phyloP scores from a whole-genome alignment of 2,329 filamentous ascomycete species.

The Aspergillus tubingensis region DNA sequence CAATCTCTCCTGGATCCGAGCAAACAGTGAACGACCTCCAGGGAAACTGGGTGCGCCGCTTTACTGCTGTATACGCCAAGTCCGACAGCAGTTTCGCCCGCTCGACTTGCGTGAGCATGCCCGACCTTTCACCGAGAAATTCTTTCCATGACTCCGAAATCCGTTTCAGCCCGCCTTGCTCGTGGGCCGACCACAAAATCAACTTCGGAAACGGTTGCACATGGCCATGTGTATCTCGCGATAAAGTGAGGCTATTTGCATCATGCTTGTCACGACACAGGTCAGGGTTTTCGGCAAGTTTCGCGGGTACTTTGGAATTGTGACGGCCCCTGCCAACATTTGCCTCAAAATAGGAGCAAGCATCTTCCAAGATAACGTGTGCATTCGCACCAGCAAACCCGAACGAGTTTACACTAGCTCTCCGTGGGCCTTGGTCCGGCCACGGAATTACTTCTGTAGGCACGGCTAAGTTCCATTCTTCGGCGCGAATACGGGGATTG shows the following conservation, averaged over 20 bases:
- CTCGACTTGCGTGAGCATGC: not conserved
- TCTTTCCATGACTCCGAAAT: not conserved
- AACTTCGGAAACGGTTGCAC: slow-evolving; percentile 1
- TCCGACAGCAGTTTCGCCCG: not conserved
- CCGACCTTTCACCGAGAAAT: not conserved
- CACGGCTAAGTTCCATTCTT: slow-evolving; percentile 2
- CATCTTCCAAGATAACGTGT: slow-evolving; percentile 37
- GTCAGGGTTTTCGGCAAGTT: too few species aligned
- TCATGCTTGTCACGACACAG: too few species aligned
- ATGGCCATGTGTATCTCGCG: not conserved
- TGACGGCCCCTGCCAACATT: not conserved
- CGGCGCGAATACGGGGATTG: slow-evolving; percentile 15
- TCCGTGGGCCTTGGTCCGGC: slow-evolving; percentile 28
- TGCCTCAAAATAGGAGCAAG: slow-evolving; percentile 11
- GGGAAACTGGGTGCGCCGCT: not conserved
- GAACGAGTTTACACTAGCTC: slow-evolving; percentile 39
- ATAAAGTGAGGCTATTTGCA: too few species aligned
- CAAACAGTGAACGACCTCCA: not conserved
- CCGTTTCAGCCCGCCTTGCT: not conserved
- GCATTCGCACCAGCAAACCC: slow-evolving; percentile 41
- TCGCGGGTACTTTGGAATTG: not conserved
- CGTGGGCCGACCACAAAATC: slow-evolving; percentile 4
- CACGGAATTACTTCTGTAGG: slow-evolving; percentile 23
- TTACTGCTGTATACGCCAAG: not conserved
- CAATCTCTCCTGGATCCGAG: not conserved